Evolutionary conservation across 2,329 filamentous ascomycete genomes (phyloP).

Genomic region (Pseudocercospora crystallina): DNA sequence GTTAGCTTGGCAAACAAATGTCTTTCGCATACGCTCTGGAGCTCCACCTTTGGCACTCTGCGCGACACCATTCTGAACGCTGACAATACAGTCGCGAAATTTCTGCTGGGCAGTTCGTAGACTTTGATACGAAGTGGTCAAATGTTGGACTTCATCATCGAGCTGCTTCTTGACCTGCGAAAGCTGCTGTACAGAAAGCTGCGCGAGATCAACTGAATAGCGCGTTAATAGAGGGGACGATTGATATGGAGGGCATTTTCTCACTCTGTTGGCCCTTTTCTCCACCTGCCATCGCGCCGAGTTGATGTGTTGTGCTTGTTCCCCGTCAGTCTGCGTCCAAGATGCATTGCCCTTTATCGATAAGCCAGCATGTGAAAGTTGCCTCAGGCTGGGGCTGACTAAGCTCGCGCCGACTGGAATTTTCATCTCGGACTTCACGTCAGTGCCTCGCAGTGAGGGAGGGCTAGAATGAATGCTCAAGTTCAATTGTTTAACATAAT

Average conservation of each 20-base stretch:
- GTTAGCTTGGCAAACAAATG: not conserved
- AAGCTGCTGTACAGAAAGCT: constrained; percentile 80
- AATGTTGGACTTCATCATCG: constrained; percentile 91
- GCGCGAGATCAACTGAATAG: constrained; percentile 65
- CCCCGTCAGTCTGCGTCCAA: too few species aligned
- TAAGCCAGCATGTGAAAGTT: too few species aligned
- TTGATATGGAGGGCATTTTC: not conserved
- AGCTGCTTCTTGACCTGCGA: constrained; percentile 92
- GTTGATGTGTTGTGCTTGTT: too few species aligned
- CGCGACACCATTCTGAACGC: constrained; percentile 56
- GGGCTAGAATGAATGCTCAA: too few species aligned
- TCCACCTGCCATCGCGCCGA: too few species aligned
- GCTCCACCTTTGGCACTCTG: constrained; percentile 38
- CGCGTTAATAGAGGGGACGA: not conserved
- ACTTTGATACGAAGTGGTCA: constrained; percentile 85
- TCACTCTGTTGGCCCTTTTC: constrained; percentile 29
- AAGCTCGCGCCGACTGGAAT: too few species aligned
- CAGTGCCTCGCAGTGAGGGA: too few species aligned
- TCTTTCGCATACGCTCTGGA: not conserved
- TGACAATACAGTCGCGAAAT: constrained; percentile 84
- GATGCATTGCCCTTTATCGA: too few species aligned
- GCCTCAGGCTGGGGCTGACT: too few species aligned
- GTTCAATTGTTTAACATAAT: too few species aligned
- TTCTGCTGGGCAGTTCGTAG: constrained; percentile 86
- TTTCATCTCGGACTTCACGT: too few species aligned